Percentiles rank a stretch among this genome's conserved stretches.
phyloP scores from a whole-genome alignment of 352 stramenopile species.

The Phytophthora syringae region DNA sequence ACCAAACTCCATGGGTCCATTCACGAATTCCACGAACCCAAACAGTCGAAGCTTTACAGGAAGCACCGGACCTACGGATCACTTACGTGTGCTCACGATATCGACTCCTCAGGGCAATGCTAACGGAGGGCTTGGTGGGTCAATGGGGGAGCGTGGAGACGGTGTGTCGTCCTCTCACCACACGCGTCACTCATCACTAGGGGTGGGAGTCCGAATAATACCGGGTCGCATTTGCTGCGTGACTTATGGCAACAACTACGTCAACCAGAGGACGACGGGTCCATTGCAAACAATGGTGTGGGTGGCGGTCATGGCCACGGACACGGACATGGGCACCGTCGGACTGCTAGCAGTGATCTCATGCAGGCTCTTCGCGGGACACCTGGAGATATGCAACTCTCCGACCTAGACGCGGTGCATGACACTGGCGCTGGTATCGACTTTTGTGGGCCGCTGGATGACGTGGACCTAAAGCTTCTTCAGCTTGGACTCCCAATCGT shows the following conservation, averaged over 20 bases:
- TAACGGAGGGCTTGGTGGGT: slow-evolving; percentile 18
- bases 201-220: slow-evolving; percentile 43
- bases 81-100: slow-evolving; percentile 39
- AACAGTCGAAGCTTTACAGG: slow-evolving; percentile 32
- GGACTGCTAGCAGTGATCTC: slow-evolving; percentile 37
- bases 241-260: slow-evolving; percentile 84
- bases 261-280: slow-evolving; percentile 62
- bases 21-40: slow-evolving; percentile 5
- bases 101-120: slow-evolving; percentile 30
- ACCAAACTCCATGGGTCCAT: slow-evolving; percentile 30
- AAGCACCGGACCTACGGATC: slow-evolving; percentile 19
- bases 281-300: slow-evolving; percentile 28
- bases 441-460: slow-evolving; percentile 45
- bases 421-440: slow-evolving; percentile 22
- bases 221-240: slow-evolving; percentile 67
- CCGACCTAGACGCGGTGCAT: slow-evolving; percentile 46
- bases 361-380: slow-evolving; percentile 22
- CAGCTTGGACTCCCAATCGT: slow-evolving; percentile 55
- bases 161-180: slow-evolving; percentile 24
- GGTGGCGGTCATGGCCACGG: slow-evolving; percentile 18
- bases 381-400: slow-evolving; percentile 38
- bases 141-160: slow-evolving; percentile 30
- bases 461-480: slow-evolving; percentile 69
- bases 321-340: slow-evolving; percentile 21
- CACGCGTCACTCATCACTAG: slow-evolving; percentile 39